phyloP scores from a whole-genome alignment of 306 rosid species.

The Cucurbita argyrosperma region DNA sequence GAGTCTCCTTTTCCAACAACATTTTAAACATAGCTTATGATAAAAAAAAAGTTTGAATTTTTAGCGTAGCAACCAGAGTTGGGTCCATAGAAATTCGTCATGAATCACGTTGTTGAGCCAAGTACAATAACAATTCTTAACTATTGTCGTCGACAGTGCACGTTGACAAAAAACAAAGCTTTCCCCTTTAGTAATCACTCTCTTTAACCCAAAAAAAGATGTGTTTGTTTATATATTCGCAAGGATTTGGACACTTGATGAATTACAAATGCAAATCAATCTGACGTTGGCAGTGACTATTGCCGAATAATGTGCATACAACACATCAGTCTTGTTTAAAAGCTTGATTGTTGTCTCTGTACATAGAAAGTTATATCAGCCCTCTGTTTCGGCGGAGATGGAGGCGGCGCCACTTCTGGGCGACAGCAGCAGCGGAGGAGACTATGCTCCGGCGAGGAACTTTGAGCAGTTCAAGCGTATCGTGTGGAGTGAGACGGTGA shows the following conservation, averaged over 20 bases:
- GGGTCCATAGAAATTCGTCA: neutral
- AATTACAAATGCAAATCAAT: neutral
- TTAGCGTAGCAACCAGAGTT: too few relatives aligned
- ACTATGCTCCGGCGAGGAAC: conserved; percentile 17
- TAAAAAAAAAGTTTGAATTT: too few relatives aligned
- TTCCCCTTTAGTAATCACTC: neutral
- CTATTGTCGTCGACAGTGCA: neutral
- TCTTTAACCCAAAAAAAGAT: neutral
- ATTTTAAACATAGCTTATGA: too few relatives aligned
- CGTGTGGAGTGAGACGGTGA: conserved; percentile 21
- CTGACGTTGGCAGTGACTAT: neutral
- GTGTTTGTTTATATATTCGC: neutral
- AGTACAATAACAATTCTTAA: neutral
- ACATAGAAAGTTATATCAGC: neutral
- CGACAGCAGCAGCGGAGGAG: neutral
- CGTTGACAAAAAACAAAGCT: neutral
- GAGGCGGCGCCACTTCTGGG: conserved; percentile 1
- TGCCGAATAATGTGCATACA: neutral
- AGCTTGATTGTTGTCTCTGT: neutral
- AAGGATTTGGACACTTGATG: neutral
- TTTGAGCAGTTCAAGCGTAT: conserved; percentile 9
- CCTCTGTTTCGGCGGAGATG: neutral
- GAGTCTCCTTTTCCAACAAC: too few relatives aligned
- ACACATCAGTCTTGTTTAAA: neutral
- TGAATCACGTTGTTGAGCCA: neutral